phyloP scores from a whole-genome alignment of 1,284 basidiomycete species.

The Trametes versicolor region DNA sequence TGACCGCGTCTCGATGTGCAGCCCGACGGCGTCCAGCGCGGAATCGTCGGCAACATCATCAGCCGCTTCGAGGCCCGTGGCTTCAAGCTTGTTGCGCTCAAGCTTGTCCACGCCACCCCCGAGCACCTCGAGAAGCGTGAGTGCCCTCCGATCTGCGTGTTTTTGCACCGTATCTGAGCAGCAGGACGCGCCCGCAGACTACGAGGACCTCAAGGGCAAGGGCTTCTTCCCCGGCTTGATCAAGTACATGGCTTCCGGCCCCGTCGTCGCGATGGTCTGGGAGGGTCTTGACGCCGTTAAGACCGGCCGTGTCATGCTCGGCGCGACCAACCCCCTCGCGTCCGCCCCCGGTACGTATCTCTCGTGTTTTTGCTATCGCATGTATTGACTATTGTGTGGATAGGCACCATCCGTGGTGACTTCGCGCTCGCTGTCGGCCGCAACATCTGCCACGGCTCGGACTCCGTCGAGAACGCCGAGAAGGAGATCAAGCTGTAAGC shows the following conservation, averaged over 20 bases:
- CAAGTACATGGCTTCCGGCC: constrained; percentile 95
- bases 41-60: constrained; percentile 95
- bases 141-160: constrained; percentile 36
- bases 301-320: constrained; percentile 95
- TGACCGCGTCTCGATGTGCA: constrained; percentile 46
- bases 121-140: constrained; percentile 89
- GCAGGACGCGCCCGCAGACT: constrained; percentile 67
- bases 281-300: constrained; percentile 97
- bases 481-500: constrained; percentile 92
- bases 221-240: constrained; percentile 93
- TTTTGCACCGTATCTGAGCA: constrained; percentile 12
- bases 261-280: constrained; percentile 98
- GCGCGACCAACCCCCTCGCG: constrained; percentile 95
- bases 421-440: constrained; percentile 93
- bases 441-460: constrained; percentile 96
- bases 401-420: constrained; percentile 93
- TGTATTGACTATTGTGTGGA: constrained; percentile 11
- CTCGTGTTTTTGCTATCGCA: constrained; percentile 1
- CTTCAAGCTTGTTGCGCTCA: constrained; percentile 93
- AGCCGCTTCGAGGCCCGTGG: constrained; percentile 94
- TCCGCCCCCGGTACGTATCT: constrained; percentile 78
- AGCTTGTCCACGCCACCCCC: constrained; percentile 80
- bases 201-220: constrained; percentile 92
- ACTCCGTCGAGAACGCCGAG: constrained; percentile 90
- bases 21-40: constrained; percentile 98